Evolutionary conservation across 768 basidiomycete species (phyloP), one percentile per base, ranked within the genome.

Genomic region (Dendrothele bispora): DNA sequence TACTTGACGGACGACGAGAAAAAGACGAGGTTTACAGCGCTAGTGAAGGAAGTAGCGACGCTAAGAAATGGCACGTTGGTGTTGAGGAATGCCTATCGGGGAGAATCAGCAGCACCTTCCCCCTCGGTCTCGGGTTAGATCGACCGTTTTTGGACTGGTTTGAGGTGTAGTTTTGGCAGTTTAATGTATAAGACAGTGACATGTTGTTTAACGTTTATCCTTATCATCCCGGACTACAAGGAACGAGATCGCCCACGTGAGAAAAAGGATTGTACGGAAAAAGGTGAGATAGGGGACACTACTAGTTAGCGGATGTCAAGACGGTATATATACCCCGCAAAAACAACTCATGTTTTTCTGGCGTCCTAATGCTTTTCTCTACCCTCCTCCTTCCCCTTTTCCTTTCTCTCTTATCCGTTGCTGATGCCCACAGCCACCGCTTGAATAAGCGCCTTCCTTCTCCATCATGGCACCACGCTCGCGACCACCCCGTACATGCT

Each of bases 1-100:
- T 91, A 88, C 56, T 62, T 91, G 43, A 83, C 79, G 25, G 83
- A 83, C 57, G 75, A 75, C 39, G 77, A 74, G 54, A 85, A 83
- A 73, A 90, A 90, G 75, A 60, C 64, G 39, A 81, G 76, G 64
- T 90, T 92, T 60, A 86, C 88, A n/a, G 77, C 73, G 8, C 74
- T 92, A 64, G 84, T 92, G 38, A 84, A 86, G 70, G 83, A 90
- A 64, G 82, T 90, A 37, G 90, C 89, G 17, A 73, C 79, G 61
- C 62, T 91, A 64, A 86, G 82, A 69, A 76, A 75, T 36, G 84
- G 84, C 30, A 71, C 82, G 24, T 67, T 91, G 42, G 71, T 82
- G 15, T 65, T 88, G 60, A 71, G 80, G 55, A 72, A 66, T 54
- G 68, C 65, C 24, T 72, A 62, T 49, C 59, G 63, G 39, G 66